Percentiles rank a stretch among this genome's conserved stretches.
phyloP scores from a whole-genome alignment of 176 grass and related monocot species.

The Chrysopogon serrulatus region DNA sequence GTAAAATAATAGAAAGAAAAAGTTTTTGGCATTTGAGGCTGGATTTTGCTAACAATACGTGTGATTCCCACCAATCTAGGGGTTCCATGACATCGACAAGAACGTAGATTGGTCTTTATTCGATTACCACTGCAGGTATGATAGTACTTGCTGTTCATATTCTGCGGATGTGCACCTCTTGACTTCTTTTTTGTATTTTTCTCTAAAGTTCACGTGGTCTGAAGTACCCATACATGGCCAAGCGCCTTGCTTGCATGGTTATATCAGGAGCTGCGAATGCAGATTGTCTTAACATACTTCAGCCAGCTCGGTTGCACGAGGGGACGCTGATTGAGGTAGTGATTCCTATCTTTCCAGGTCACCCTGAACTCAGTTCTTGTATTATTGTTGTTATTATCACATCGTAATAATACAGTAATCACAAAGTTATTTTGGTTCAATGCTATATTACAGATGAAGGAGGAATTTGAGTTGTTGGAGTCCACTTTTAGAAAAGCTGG shows the following conservation, averaged over 20 bases:
- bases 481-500: conserved; percentile 54
- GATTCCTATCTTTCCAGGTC: background rate
- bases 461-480: conserved; percentile 54
- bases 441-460: conserved; percentile 59
- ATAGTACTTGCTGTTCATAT: background rate
- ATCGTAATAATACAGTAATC: background rate
- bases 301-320: conserved; percentile 56
- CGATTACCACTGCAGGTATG: conserved; percentile 40
- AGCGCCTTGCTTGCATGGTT: conserved; percentile 83
- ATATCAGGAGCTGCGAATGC: conserved; percentile 56
- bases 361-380: background rate
- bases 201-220: conserved; percentile 31
- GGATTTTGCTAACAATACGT: conserved; percentile 10
- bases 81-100: conserved; percentile 54
- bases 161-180: background rate
- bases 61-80: conserved; percentile 24
- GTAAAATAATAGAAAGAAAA: background rate
- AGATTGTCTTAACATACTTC: conserved; percentile 76
- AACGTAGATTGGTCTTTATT: conserved; percentile 52
- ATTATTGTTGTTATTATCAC: background rate
- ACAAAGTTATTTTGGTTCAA: background rate
- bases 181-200: background rate
- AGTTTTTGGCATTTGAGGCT: background rate
- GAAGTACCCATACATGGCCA: conserved; percentile 70
- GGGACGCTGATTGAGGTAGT: conserved; percentile 50